Evolutionary conservation across 371 early-diverging fungal species (phyloP), one percentile per base, ranked within the genome.

Genomic region (Apophysomyces elegans): DNA sequence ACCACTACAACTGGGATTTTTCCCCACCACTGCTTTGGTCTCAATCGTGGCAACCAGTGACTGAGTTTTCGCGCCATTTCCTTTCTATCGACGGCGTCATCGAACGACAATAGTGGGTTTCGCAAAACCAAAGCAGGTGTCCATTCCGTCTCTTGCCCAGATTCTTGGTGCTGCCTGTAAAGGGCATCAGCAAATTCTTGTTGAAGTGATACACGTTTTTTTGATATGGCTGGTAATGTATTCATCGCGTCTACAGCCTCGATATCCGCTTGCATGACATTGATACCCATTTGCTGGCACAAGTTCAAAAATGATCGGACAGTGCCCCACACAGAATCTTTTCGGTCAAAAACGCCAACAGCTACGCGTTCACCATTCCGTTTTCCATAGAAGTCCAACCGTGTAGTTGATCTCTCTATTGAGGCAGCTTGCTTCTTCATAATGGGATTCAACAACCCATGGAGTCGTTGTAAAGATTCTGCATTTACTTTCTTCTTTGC

Each of bases 11-110:
- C n/a, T 0, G 79, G 79, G 32, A 78, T 41, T 56, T 70, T 78
- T 16, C 71, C 68, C 79, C 79, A 78, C 81, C 81, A 81, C 13
- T 16, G 63, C 8, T 73, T 57, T 5, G 81, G 79, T n/a, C 71
- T 47, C 21, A 81, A 64, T 8, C 73, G 56, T 14, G 75, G 71
- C 18, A 81, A 46, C 56, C 67, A 70, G 4, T 13, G 18, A 38
- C 66, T 43, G 3, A 78, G 54, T 37, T 50, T 62, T 7, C 56
- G 11, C 11, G 71, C 72, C 35, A 75, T 59, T 12, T 14, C 7
- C 1, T 63, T 47, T 26, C 67, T 56, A 54, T 73, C 62, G 7
- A 81, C 63, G 8, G 8, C 8, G 0, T 75, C 69, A 21, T 66
- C 75, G 61, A 76, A 71, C 64, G 68, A 61, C 21, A 81, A 54